Evolutionary conservation across 768 basidiomycete species (phyloP).

Genomic region (Mycena amicta): DNA sequence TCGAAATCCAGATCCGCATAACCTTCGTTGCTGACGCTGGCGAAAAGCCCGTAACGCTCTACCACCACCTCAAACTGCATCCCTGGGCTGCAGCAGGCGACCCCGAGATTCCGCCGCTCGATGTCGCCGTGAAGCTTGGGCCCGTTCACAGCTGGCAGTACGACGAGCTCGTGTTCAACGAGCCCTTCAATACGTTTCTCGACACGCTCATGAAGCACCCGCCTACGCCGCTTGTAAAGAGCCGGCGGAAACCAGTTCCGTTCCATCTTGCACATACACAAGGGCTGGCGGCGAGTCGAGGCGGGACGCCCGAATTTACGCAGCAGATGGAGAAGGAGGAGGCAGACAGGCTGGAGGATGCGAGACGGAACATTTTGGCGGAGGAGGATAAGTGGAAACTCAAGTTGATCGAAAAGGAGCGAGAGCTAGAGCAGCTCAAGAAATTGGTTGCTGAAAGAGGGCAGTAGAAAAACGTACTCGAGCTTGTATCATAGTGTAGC

Average conservation of each 20-base stretch:
- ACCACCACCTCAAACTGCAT: slow-evolving; percentile 95
- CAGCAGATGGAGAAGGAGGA: slow-evolving; percentile 87
- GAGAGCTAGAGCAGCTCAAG: slow-evolving; percentile 73
- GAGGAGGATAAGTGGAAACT: slow-evolving; percentile 77
- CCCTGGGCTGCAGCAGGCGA: slow-evolving; percentile 75
- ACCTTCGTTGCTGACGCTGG: slow-evolving; percentile 87
- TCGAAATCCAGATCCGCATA: slow-evolving; percentile 91
- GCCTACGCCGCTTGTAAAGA: slow-evolving; percentile 77
- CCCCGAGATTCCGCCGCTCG: slow-evolving; percentile 67
- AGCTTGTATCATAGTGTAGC: too few species aligned
- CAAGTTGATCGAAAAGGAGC: slow-evolving; percentile 77
- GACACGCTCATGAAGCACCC: slow-evolving; percentile 78
- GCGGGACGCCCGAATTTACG: slow-evolving; percentile 83
- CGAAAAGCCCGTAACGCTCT: slow-evolving; percentile 85
- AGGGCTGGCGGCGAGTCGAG: slow-evolving; percentile 66
- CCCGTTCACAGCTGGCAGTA: slow-evolving; percentile 98
- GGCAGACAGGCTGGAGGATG: slow-evolving; percentile 75
- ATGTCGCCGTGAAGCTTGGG: slow-evolving; percentile 64
- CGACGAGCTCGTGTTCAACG: slow-evolving; percentile 95
- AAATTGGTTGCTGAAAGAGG: slow-evolving; percentile 45
- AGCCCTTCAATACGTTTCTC: slow-evolving; percentile 88
- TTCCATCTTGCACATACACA: slow-evolving; percentile 68
- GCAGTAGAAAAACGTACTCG: slow-evolving; percentile 5
- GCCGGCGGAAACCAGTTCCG: slow-evolving; percentile 62
- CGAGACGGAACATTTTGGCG: slow-evolving; percentile 64